phyloP scores from a whole-genome alignment of 2,329 filamentous ascomycete genomes.

The Zasmidium citrigriseum region DNA sequence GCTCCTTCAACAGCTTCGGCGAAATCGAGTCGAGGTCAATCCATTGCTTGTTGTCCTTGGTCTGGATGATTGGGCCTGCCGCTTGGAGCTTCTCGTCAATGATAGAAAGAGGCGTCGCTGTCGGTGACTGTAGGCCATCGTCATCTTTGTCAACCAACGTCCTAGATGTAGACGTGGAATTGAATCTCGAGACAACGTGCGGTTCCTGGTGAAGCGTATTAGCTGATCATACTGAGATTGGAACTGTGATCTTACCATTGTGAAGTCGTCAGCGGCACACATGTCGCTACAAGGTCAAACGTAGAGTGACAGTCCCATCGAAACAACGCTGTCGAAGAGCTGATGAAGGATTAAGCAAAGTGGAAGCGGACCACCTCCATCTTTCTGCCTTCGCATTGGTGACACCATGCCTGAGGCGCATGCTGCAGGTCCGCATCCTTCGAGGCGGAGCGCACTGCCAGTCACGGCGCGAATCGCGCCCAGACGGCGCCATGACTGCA shows the following conservation, averaged over 20 bases:
- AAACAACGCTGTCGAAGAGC: too few species aligned
- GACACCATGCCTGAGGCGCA: too few species aligned
- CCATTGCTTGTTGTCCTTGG: constrained; percentile 16
- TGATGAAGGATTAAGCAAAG: too few species aligned
- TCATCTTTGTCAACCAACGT: constrained; percentile 6
- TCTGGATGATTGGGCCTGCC: constrained; percentile 1
- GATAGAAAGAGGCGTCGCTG: not conserved
- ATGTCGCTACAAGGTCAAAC: too few species aligned
- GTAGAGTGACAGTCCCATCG: too few species aligned
- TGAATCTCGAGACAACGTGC: constrained; percentile 14
- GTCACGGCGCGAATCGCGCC: too few species aligned
- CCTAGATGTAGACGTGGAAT: constrained; percentile 12
- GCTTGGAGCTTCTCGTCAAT: too few species aligned
- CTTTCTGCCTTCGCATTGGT: too few species aligned
- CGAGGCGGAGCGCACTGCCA: too few species aligned
- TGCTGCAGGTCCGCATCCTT: too few species aligned
- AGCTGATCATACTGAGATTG: not conserved
- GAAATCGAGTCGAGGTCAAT: constrained; percentile 16
- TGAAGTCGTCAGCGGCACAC: not conserved
- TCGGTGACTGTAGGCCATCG: constrained; percentile 1
- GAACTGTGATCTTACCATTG: not conserved
- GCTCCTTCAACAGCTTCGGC: constrained; percentile 16
- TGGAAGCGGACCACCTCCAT: too few species aligned
- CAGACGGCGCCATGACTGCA: too few species aligned
- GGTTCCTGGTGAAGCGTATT: not conserved